Percentiles rank a stretch among this genome's conserved stretches.
These are phyloP conservation scores for Arthrobotrys conoides DNA, from an alignment of 2,329 filamentous ascomycete species.

Conservation along the genomic window DNA sequence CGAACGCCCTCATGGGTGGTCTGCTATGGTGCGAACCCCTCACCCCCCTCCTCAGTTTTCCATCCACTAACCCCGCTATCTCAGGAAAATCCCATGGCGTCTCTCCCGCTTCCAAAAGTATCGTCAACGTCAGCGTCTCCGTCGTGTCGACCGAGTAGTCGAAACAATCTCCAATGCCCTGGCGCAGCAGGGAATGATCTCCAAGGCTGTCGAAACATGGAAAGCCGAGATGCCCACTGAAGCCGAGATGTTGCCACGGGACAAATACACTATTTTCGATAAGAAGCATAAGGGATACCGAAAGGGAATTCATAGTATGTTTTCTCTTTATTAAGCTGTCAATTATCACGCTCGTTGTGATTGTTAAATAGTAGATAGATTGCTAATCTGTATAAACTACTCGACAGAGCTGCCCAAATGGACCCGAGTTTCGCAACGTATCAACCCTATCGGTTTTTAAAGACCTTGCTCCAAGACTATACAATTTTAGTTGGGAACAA, in stretches of 20 bases:
- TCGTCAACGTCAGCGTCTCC: constrained; percentile 84
- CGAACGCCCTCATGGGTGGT: constrained; percentile 81
- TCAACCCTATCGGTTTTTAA: constrained; percentile 96
- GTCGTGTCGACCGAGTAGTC: constrained; percentile 88
- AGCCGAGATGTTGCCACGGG: constrained; percentile 92
- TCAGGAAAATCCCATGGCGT: constrained; percentile 94
- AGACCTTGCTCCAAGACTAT: neutral
- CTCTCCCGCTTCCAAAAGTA: constrained; percentile 92
- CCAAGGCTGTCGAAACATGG: constrained; percentile 87
- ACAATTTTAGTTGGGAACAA: too few species aligned
- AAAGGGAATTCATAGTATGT: constrained; percentile 97
- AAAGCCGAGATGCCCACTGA: constrained; percentile 96
- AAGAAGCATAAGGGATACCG: constrained; percentile 94
- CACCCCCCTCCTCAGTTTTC: constrained; percentile 6
- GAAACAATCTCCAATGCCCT: constrained; percentile 85
- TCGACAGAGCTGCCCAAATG: constrained; percentile 83
- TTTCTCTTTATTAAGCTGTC: neutral
- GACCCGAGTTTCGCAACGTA: constrained; percentile 92
- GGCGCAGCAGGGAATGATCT: constrained; percentile 77
- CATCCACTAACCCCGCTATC: constrained; percentile 48
- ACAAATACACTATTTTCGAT: constrained; percentile 99
- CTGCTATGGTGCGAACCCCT: constrained; percentile 78
- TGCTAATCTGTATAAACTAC: constrained; percentile 30
- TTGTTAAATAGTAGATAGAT: constrained; percentile 6
- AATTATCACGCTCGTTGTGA: neutral